Base-by-base conservation (phyloP, 2,329 filamentous ascomycete species). In the Phyllosticta citrichinensis region DNA sequence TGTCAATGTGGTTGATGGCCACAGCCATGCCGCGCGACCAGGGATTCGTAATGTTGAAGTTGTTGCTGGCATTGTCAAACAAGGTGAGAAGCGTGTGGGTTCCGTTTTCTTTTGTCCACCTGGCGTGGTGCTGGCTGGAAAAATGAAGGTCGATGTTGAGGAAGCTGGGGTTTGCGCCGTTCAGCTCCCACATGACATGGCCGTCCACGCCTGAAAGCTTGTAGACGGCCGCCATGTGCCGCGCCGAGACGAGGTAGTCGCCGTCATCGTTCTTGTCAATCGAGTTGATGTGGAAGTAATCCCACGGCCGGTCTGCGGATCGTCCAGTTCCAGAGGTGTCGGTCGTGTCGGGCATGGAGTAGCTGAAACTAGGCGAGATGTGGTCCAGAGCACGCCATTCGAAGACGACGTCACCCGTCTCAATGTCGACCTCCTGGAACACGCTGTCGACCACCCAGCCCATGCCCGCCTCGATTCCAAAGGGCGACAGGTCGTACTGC, bases 351-450 rank as follows among this genome's bases (percentile, higher is more conserved):
- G 79, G 77, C 61, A 72, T 71, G 40, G 78, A 80, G 70, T 78
- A 71, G 68, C 68, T 73, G 74, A 79, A 76, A 51, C 76, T 74
- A 1, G 80, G 80, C 52, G 76, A 73, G n/a, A 83, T 74, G 68
- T 84, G 80, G 61, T 84, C 81, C 10, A 84, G 70, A 64, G 79
- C 80, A 30, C 76, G 76, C 83, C 83, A 85, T 65, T 85, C 82
- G 64, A 85, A 85, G 11, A 84, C 63, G 3, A 85, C 69, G 51
- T 78, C 73, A 2, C 81, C 81, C 2, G 80, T 83, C 24, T 79
- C 74, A 52, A 83, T 80, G 61, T 83, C 77, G 33, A 83, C 72
- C 68, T 83, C 80, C 66, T 82, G 79, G 63, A 82, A 81, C 2
- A 80, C 72, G 59, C 78, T 78, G 67, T 81, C 76, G 64, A 81